Conservation (phyloP, 2,329 filamentous ascomycete species). For the Stagonosporopsis cucurbitacearum region DNA sequence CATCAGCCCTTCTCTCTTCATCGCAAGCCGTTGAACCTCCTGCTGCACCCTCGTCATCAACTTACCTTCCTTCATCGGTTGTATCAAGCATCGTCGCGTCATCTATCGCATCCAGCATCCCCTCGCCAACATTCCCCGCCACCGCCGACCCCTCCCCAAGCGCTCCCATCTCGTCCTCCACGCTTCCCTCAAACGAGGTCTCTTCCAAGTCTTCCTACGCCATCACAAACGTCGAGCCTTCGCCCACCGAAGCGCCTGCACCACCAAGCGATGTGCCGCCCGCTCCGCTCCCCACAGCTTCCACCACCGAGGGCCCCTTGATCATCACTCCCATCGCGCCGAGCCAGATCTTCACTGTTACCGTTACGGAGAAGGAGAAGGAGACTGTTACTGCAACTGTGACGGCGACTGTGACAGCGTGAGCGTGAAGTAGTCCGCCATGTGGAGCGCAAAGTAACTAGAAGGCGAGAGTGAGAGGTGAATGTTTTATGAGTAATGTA, state of each 20-base stretch:
- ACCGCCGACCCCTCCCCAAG: constrained; percentile 1
- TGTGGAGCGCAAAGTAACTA: neutral
- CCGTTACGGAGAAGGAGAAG: constrained; percentile 41
- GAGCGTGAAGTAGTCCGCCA: neutral
- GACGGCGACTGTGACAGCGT: constrained; percentile 19
- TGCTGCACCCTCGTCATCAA: neutral
- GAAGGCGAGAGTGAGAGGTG: neutral
- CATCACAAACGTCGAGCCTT: constrained; percentile 10
- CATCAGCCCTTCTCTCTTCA: neutral
- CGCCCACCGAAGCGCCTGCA: constrained; percentile 12
- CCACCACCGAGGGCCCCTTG: constrained; percentile 33
- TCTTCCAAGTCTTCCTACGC: constrained; percentile 5
- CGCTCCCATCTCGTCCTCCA: neutral
- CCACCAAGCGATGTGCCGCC: constrained; percentile 7
- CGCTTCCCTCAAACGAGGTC: neutral
- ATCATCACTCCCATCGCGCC: constrained; percentile 43
- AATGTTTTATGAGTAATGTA: constrained; percentile 6
- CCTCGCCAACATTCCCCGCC: neutral
- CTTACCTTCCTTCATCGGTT: neutral
- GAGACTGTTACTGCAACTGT: constrained; percentile 41
- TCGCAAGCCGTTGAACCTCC: neutral
- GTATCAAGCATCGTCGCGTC: no score
- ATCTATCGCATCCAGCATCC: neutral
- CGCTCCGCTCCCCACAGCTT: constrained; percentile 14
- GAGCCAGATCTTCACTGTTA: constrained; percentile 44